phyloP scores from a whole-genome alignment of 2,329 filamentous ascomycete genomes.

The Pseudovirgaria hyperparasitica region DNA sequence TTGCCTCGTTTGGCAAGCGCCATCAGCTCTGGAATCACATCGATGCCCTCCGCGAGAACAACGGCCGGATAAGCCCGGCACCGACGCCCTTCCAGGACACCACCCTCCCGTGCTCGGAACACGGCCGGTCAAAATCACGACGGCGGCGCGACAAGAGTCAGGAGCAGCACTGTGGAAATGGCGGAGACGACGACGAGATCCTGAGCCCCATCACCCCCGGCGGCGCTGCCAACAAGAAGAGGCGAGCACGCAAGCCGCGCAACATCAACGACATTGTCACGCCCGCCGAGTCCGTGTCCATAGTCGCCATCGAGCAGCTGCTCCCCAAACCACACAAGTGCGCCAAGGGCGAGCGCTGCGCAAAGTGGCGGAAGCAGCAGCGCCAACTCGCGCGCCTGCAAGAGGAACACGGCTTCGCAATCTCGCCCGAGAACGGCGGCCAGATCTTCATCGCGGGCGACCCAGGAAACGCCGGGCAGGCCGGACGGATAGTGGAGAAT shows the following conservation, averaged over 20 bases:
- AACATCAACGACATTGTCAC: conserved; percentile 52
- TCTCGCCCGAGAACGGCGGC: conserved; percentile 48
- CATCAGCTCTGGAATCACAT: conserved; percentile 74
- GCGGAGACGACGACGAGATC: conserved; percentile 12
- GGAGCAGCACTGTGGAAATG: conserved; percentile 5
- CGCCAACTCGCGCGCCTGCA: conserved; percentile 62
- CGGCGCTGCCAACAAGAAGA: conserved; percentile 20
- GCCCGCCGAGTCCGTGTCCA: conserved; percentile 74
- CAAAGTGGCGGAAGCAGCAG: conserved; percentile 72
- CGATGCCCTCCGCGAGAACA: conserved; percentile 46
- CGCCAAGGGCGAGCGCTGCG: conserved; percentile 74
- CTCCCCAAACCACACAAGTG: conserved; percentile 76
- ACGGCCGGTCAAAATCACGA: conserved; percentile 21
- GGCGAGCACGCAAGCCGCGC: conserved; percentile 27
- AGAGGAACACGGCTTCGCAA: conserved; percentile 55
- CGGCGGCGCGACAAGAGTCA: conserved; percentile 18
- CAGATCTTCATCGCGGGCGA: conserved; percentile 67
- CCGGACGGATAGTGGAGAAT: conserved; percentile 38
- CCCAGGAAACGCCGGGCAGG: conserved; percentile 61
- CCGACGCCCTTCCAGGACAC: conserved; percentile 36
- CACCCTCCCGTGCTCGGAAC: conserved; percentile 29
- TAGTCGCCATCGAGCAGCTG: conserved; percentile 82
- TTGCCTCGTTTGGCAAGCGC: conserved; percentile 68
- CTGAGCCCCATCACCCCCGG: conserved; percentile 20
- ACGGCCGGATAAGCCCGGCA: conserved; percentile 28